A percentile compares a stretch with the other conserved stretches of the same genome.
These are phyloP conservation scores for Gnaphalium uliginosum DNA, from an alignment of 129 eudicot species.

Conservation along the genomic window DNA sequence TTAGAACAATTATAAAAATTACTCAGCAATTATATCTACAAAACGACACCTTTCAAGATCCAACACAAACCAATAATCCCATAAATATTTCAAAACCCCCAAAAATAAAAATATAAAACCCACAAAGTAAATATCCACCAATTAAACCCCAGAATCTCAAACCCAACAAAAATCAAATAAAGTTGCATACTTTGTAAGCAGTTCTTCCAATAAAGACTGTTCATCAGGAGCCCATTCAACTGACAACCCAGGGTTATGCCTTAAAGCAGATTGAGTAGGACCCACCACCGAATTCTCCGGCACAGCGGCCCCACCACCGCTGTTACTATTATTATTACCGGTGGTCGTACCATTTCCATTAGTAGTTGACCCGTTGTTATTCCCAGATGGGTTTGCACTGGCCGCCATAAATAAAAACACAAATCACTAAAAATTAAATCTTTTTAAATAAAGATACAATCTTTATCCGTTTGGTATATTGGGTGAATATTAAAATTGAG, in stretches of 20 bases:
- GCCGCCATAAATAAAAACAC: conserved; percentile 57
- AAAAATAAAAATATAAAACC: conserved; percentile 7
- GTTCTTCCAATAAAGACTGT: conserved; percentile 67
- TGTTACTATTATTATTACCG: neutral
- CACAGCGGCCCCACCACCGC: conserved; percentile 42
- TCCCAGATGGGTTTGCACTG: conserved; percentile 63
- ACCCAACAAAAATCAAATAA: neutral
- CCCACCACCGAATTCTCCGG: conserved; percentile 68
- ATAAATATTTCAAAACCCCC: neutral
- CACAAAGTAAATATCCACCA: neutral
- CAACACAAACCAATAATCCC: conserved; percentile 1
- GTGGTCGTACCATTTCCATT: conserved; percentile 58
- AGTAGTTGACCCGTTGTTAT: conserved; percentile 40
- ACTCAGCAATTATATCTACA: neutral
- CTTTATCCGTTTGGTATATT: conserved; percentile 1
- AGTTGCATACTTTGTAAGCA: conserved; percentile 46
- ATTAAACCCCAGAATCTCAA: conserved; percentile 7
- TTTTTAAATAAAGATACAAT: neutral
- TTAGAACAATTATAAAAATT: neutral
- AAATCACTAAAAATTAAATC: neutral
- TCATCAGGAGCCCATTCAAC: conserved; percentile 75
- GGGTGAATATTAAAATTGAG: neutral
- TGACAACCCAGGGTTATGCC: conserved; percentile 79
- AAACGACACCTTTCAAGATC: conserved; percentile 23
- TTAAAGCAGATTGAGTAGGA: conserved; percentile 61